Evolutionary conservation across 306 rosid species (phyloP).

Genomic region (Vigna angularis): DNA sequence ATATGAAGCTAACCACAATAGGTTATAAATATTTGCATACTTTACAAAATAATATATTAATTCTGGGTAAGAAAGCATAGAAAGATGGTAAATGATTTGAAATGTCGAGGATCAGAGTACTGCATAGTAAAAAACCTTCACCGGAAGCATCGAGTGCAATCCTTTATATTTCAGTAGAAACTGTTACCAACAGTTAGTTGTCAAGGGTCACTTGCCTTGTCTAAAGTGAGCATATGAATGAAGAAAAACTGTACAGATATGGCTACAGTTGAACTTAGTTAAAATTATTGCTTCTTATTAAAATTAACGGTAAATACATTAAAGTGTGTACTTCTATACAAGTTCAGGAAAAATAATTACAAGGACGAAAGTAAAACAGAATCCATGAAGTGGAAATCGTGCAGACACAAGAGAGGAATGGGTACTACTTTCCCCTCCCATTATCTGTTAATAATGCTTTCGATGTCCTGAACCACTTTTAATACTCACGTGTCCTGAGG

Average conservation of each 20-base stretch:
- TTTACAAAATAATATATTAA: background rate
- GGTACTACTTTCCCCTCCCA: background rate
- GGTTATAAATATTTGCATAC: background rate
- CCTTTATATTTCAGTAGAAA: slow-evolving; percentile 1
- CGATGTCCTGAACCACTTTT: background rate
- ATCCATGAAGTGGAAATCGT: background rate
- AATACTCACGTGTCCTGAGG: background rate
- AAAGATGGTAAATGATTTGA: slow-evolving; percentile 20
- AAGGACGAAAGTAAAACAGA: background rate
- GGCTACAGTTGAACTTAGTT: background rate
- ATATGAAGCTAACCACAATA: background rate
- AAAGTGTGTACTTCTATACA: background rate
- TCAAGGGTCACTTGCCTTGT: background rate
- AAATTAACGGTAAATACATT: background rate
- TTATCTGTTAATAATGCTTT: slow-evolving; percentile 1
- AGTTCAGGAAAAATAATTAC: background rate
- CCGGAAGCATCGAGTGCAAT: background rate
- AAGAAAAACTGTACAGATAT: background rate
- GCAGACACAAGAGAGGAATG: background rate
- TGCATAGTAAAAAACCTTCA: slow-evolving; percentile 14
- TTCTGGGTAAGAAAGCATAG: background rate
- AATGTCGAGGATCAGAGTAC: background rate
- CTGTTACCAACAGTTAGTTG: background rate
- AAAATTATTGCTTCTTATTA: background rate
- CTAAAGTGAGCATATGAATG: background rate